A percentile compares a stretch with the other conserved stretches of the same genome.
Evolutionary conservation across 179 eudicot species (phyloP).

Genomic region (Silene vulgaris): DNA sequence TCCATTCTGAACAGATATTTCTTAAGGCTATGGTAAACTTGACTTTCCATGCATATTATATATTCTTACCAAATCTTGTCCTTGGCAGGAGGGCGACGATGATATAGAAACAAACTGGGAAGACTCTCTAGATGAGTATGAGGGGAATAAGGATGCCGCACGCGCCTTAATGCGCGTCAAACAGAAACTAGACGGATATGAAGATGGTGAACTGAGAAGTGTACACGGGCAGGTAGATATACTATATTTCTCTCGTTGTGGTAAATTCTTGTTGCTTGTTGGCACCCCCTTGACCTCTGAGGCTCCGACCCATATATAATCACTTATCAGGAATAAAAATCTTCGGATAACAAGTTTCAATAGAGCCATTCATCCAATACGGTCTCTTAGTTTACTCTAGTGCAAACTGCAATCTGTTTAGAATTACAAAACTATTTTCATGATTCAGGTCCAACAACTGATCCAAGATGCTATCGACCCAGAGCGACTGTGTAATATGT

Average conservation of each 20-base stretch:
- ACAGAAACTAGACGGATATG: conserved; percentile 96
- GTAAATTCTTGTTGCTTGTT: not conserved
- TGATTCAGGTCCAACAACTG: conserved; percentile 84
- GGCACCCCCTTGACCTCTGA: not conserved
- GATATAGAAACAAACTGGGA: conserved; percentile 73
- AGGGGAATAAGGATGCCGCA: conserved; percentile 97
- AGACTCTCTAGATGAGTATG: conserved; percentile 71
- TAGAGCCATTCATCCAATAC: not conserved
- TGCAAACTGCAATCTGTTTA: not conserved
- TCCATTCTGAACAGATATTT: not conserved
- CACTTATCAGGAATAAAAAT: too few species aligned
- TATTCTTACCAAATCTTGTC: conserved; percentile 16
- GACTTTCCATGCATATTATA: not conserved
- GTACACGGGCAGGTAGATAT: conserved; percentile 83
- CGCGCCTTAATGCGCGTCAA: conserved; percentile 97
- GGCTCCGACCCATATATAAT: too few species aligned
- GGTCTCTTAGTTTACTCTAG: not conserved
- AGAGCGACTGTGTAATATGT: conserved; percentile 83
- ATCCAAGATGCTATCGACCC: conserved; percentile 95
- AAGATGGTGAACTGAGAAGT: conserved; percentile 99
- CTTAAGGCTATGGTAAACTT: not conserved
- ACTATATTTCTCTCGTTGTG: not conserved
- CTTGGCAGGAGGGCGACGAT: conserved; percentile 63
- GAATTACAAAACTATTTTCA: not conserved
- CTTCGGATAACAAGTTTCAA: too few species aligned